Evolutionary conservation across 1,284 basidiomycete species (phyloP), one percentile per base, ranked within the genome.

Genomic region (Erythrobasidium hasegawianum): DNA sequence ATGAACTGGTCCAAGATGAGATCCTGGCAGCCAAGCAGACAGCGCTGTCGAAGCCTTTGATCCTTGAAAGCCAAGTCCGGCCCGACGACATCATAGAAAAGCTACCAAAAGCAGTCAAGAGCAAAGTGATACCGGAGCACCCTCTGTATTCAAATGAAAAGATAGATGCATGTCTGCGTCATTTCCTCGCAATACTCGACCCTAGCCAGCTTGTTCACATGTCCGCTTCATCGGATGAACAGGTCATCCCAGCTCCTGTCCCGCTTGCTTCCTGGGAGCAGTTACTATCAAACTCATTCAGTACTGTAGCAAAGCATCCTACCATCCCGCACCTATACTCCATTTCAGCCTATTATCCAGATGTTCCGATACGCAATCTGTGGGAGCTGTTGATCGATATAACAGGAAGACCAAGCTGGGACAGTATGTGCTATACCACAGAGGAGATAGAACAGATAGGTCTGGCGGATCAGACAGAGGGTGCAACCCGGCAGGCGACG

Each of bases 341-440:
- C 2, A 70, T 74, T 22, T 59, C 64, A 22, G 66, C 70, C 3
- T 54, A 50, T 1, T 74, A 71, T 47, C 68, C 70, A 2, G 68
- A 70, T 40, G 59, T 74, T 2, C 68, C 71, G 8, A 11, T 74
- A 13, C 47, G 67, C 16, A 67, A 68, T 18, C 59, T 74, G 22
- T 74, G 69, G 66, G 71, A 74, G 39, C 55, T 68, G 0, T 41
- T 73, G 40, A 60, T 62, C 11, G 64, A 67, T 27, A 38, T 73
- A 29, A 58, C 47, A 1, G 54, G 45, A 13, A 43, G 73, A 2
- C 38, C 57, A 4, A 56, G 26, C 14, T 73, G 71, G 71, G 73
- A 74, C 49, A 26, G 56, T 11, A 57, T 65, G 55, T 50, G 47
- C 16, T 65, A 65, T 29, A 58, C 62, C 5, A 40, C 53, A 7